These are phyloP conservation scores for Microglena sp. DNA, from an alignment of 139 green algal genomes.

Conservation along the genomic window DNA sequence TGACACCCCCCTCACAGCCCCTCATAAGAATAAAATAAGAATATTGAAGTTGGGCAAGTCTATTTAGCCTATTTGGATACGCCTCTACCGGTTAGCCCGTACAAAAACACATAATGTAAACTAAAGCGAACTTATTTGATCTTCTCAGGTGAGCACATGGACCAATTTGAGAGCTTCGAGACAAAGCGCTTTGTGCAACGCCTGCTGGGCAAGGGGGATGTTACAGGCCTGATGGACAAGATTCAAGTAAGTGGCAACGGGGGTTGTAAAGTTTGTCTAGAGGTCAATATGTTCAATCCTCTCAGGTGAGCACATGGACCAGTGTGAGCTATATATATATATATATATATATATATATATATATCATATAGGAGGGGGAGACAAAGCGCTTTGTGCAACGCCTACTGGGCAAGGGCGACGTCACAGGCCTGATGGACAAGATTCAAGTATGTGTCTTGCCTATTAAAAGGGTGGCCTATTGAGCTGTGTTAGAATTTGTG, in stretches of 20 bases:
- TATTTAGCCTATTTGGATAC: too few relatives aligned
- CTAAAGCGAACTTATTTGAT: too few relatives aligned
- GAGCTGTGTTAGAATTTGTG: too few relatives aligned
- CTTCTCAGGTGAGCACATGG: conserved; percentile 89
- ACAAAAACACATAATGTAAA: too few relatives aligned
- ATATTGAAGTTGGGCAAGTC: too few relatives aligned
- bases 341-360: background rate
- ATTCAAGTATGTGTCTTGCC: conserved; percentile 43
- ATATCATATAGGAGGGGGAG: too few relatives aligned
- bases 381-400: conserved; percentile 89
- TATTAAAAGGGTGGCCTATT: too few relatives aligned
- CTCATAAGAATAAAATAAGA: too few relatives aligned
- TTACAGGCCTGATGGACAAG: conserved; percentile 88
- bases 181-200: conserved; percentile 89
- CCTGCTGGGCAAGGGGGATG: conserved; percentile 89
- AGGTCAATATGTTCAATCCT: background rate
- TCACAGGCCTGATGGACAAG: conserved; percentile 87
- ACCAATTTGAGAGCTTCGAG: conserved; percentile 97
- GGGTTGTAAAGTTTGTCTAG: background rate
- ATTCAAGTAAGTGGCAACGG: conserved; percentile 35
- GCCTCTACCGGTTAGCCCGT: too few relatives aligned
- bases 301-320: background rate
- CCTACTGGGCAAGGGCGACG: conserved; percentile 79
- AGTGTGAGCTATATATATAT: background rate
- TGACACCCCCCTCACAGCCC: too few relatives aligned